Evolutionary conservation across 768 basidiomycete genomes (phyloP).

Genomic region (Amanita polypyramis): DNA sequence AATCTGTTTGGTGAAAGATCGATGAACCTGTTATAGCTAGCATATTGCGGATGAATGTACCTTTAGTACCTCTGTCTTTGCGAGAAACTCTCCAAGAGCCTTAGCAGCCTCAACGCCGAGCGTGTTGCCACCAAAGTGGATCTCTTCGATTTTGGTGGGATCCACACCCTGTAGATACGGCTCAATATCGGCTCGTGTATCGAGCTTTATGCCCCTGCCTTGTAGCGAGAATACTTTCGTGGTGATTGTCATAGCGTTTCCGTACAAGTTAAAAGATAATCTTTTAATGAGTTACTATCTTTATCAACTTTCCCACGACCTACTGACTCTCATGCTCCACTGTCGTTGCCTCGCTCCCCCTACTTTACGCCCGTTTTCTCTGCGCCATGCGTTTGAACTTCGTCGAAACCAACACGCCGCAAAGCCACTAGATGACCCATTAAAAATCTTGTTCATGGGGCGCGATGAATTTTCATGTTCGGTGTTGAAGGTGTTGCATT

Average conservation of each 20-base stretch:
- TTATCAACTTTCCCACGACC: slow-evolving; percentile 5
- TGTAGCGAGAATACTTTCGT: slow-evolving; percentile 31
- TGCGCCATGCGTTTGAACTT: not conserved
- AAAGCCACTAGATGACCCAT: slow-evolving; percentile 18
- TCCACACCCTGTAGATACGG: slow-evolving; percentile 60
- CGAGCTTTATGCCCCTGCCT: slow-evolving; percentile 72
- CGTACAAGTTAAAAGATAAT: not conserved
- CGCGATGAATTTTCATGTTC: slow-evolving; percentile 81
- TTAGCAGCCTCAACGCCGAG: slow-evolving; percentile 85
- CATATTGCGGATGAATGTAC: slow-evolving; percentile 29
- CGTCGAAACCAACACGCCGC: not conserved
- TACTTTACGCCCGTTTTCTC: too few relatives aligned
- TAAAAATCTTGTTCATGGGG: slow-evolving; percentile 81
- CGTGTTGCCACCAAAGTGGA: slow-evolving; percentile 91
- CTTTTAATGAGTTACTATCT: not conserved
- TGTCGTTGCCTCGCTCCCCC: not conserved
- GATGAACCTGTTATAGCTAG: not conserved
- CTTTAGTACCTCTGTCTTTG: slow-evolving; percentile 56
- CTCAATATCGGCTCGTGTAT: slow-evolving; percentile 64
- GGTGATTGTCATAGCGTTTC: slow-evolving; percentile 1
- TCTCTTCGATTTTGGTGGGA: slow-evolving; percentile 65
- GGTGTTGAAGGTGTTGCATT: slow-evolving; percentile 54
- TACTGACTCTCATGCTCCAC: not conserved
- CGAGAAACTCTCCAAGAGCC: slow-evolving; percentile 73
- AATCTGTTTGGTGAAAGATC: slow-evolving; percentile 38